A percentile compares a stretch with the other conserved stretches of the same genome.
Conservation (phyloP, 129 eudicot genomes). For the Flaveria sonorensis region DNA sequence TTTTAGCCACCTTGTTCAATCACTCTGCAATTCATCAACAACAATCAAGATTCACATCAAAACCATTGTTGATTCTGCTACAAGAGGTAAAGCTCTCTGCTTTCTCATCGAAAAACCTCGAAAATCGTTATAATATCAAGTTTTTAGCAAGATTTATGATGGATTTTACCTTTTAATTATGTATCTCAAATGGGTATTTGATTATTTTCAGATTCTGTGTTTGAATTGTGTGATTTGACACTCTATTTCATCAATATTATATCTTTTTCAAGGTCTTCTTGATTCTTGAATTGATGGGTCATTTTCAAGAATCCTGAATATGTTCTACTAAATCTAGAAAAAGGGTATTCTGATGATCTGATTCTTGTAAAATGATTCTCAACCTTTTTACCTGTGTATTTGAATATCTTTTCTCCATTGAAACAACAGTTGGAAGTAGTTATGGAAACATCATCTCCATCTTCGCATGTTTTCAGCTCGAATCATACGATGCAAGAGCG, state of each 20-base stretch:
- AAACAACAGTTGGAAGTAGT: conserved; percentile 18
- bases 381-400: conserved; percentile 5
- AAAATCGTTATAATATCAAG: not conserved
- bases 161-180: conserved; percentile 3
- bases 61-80: conserved; percentile 19
- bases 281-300: conserved; percentile 48
- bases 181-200: conserved; percentile 25
- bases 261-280: conserved; percentile 39
- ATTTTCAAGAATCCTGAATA: conserved; percentile 42
- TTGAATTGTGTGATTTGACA: conserved; percentile 28
- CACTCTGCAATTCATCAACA: conserved; percentile 25
- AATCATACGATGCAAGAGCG: conserved; percentile 48
- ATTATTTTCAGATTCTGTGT: conserved; percentile 19
- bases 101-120: not conserved
- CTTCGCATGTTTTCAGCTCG: conserved; percentile 39
- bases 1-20: conserved; percentile 27
- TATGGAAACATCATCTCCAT: conserved; percentile 68
- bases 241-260: conserved; percentile 1
- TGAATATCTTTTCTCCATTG: conserved; percentile 29
- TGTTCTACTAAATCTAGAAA: conserved; percentile 38
- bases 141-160: not conserved
- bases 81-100: conserved; percentile 35
- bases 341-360: conserved; percentile 44
- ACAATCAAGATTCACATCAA: conserved; percentile 22
- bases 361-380: conserved; percentile 24